phyloP scores from a whole-genome alignment of 2,329 filamentous ascomycete genomes.

The Pseudopyricularia cyperi region DNA sequence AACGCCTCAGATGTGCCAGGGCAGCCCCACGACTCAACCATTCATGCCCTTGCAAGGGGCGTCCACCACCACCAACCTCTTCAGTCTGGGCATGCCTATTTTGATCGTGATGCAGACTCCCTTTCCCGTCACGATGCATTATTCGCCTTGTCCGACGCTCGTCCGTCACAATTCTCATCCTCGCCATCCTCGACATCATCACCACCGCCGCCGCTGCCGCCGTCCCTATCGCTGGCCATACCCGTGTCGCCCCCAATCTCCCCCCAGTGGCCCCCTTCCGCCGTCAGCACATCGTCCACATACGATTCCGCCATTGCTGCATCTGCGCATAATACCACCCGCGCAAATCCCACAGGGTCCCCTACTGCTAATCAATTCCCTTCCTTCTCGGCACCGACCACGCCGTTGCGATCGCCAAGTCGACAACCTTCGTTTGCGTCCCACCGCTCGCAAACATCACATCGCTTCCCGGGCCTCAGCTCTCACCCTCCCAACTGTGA shows the following conservation, averaged over 20 bases:
- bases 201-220: no score
- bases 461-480: conserved; percentile 16
- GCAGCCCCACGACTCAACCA: background rate
- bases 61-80: background rate
- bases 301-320: background rate
- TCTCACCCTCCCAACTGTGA: conserved; percentile 13
- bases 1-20: conserved; percentile 9
- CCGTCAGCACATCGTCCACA: background rate
- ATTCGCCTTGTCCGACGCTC: background rate
- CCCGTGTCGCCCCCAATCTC: background rate
- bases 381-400: conserved; percentile 6
- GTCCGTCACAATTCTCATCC: conserved; percentile 3
- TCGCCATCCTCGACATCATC: conserved; percentile 5
- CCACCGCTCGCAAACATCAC: conserved; percentile 4
- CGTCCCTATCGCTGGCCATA: no score
- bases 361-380: conserved; percentile 4
- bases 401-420: background rate
- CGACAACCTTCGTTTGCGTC: background rate
- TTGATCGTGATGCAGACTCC: background rate
- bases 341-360: background rate
- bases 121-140: background rate
- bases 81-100: background rate
- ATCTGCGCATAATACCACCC: background rate
- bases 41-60: background rate
- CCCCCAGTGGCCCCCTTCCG: background rate